Evolutionary conservation across 2,329 filamentous ascomycete species (phyloP).

Genomic region (Aureobasidium sp.): DNA sequence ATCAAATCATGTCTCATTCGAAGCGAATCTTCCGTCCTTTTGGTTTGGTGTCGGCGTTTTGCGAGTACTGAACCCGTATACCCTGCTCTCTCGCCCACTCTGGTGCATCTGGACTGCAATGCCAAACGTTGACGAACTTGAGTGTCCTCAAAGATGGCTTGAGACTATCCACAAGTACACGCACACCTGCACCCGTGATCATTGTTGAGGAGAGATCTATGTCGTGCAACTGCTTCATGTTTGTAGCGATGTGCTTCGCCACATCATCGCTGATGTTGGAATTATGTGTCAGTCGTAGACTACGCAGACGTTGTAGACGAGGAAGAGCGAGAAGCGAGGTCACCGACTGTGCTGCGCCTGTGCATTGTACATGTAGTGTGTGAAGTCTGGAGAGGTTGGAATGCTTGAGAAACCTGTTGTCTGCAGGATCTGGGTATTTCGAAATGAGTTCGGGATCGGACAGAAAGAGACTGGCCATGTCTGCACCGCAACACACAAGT

Average conservation of each 20-base stretch:
- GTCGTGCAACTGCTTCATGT: constrained; percentile 16
- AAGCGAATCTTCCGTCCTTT: constrained; percentile 9
- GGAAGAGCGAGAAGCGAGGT: constrained; percentile 2
- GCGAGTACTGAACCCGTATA: constrained; percentile 21
- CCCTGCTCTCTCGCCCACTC: constrained; percentile 32
- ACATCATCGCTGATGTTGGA: constrained; percentile 4
- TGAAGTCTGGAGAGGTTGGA: background rate
- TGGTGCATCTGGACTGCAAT: constrained; percentile 32
- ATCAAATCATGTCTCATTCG: constrained; percentile 1
- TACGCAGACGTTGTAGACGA: constrained; percentile 3
- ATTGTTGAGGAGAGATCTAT: constrained; percentile 30
- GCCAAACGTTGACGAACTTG: constrained; percentile 26
- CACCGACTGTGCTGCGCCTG: background rate
- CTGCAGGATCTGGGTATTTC: background rate
- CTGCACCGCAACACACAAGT: constrained; percentile 1
- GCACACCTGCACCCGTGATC: constrained; percentile 35
- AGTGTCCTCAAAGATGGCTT: constrained; percentile 12
- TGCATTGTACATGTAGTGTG: background rate
- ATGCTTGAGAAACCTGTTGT: background rate
- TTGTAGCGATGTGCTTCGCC: background rate
- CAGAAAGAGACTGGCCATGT: constrained; percentile 3
- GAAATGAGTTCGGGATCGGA: background rate
- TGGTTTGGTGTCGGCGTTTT: background rate
- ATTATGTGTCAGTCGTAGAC: constrained; percentile 5
- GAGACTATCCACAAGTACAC: constrained; percentile 26